Base-by-base conservation (phyloP, 768 basidiomycete genomes). In the Tulasnella sp. region DNA sequence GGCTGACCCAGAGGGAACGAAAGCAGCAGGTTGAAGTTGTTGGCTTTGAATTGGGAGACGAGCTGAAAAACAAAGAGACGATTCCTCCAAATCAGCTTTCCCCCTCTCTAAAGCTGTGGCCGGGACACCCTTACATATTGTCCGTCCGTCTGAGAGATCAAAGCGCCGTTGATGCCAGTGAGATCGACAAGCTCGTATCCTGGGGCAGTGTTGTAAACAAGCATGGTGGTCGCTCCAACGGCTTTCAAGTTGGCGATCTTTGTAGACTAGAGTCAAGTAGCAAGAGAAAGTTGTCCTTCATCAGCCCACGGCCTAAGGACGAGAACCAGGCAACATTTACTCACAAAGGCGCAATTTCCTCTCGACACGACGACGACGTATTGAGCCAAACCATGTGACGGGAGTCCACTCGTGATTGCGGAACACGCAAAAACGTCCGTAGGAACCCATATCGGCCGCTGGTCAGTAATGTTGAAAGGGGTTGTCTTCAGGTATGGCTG, bases 301-400 rank as follows among this genome's bases (percentile, higher is more conserved):
- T 46, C 31, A 76, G 38, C 56, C 19, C 14, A n/a, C 24, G 6
- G 1, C 6, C 42, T 2, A 24, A 42, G 39, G 9, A 52, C 18
- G 4, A 24, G 48, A 52, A 2, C 19, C 40, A 36, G 9, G 39
- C 31, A 78, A 24, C 58, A 31, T 5, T n/a, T 21, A 27, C 80
- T 36, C 14, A 80, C 79, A 27, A 85, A 81, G 0, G 84, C 74
- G 79, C 86, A 86, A 1, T 76, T 81, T 0, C 86, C 86, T 56
- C 84, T 80, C 27, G 83, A 81, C 40, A 86, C 82, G 36, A 87
- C 78, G 38, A 83, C 79, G n/a, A 87, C 81, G 39, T 84, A 82
- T 38, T 81, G 82, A 10, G 62, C 27, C 62, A 68, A 68, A 14
- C 80, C 74, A 2, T 85, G 82, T 77, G 85, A 82, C 24, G 82